Conservation (phyloP, 1,139 yeast species). For the Komagataea norvegica region DNA sequence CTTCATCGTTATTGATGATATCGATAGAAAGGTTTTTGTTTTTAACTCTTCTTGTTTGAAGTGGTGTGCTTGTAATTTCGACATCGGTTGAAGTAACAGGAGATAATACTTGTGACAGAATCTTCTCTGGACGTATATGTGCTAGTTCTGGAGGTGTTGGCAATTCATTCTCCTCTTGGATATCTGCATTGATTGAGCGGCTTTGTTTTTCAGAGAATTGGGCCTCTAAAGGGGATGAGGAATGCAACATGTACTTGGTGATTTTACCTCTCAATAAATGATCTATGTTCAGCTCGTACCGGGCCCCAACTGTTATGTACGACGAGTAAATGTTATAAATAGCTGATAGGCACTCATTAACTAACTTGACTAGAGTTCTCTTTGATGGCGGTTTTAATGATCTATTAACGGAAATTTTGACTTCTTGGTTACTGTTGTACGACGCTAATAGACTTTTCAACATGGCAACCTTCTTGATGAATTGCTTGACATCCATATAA, state of each 20-base stretch:
- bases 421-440: constrained; percentile 17
- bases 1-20: constrained; percentile 6
- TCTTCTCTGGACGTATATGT: not conserved
- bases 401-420: constrained; percentile 6
- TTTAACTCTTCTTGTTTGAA: constrained; percentile 10
- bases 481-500: constrained; percentile 52
- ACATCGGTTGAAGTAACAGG: constrained; percentile 8
- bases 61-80: constrained; percentile 3
- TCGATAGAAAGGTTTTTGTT: constrained; percentile 21
- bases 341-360: constrained; percentile 49
- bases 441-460: constrained; percentile 31
- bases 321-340: constrained; percentile 64
- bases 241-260: constrained; percentile 39
- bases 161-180: not conserved
- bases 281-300: constrained; percentile 68
- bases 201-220: constrained; percentile 15
- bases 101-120: not conserved
- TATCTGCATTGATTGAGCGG: not conserved
- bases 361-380: constrained; percentile 39
- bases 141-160: constrained; percentile 4
- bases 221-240: constrained; percentile 29
- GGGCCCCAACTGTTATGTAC: constrained; percentile 65
- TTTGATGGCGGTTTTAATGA: constrained; percentile 18
- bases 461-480: constrained; percentile 33
- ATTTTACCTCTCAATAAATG: constrained; percentile 49